Base-by-base conservation (phyloP, 2,329 filamentous ascomycete species). In the Periconia sp. region DNA sequence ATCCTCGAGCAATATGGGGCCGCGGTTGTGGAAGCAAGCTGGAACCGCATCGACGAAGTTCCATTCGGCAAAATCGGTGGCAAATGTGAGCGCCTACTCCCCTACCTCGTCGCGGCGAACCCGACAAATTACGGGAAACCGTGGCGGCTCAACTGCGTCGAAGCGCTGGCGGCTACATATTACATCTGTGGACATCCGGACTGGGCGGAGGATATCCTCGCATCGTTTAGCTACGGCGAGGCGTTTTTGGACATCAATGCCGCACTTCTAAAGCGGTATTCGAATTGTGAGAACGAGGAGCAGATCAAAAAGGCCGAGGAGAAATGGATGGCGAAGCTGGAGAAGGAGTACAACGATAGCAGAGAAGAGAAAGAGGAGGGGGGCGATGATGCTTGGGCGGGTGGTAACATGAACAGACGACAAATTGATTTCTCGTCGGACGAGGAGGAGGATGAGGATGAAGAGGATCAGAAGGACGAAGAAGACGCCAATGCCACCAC, bases 61-160 rank as follows among this genome's bases (percentile, higher is more conserved):
- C 92, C 93, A 49, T 99, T 93, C 85, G 82, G 81, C 54, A 89
- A 89, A 62, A 96, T 99, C 54, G 94, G 94, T 27, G 94, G 94
- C 20, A 94, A 92, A 74, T 96, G 92, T 74, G 92, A 96, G 79
- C 82, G 94, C 50, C 45, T 71, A 41, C 55, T 99, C 52, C 94
- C 94, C 0, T 99, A 99, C 73, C 86, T 99, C 8, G 92, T 99
- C 47, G 94, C 94, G 6, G 94, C 94, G 45, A 99, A 99, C 73
- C 89, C 90, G 1, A 94, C 97, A 69, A 99, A 99, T 77, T 99
- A 99, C 76, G 94, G 94, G 56, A 90, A 91, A 68, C 94, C 94
- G 6, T 97, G 92, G 90, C 82, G 92, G 50, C 74, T 99, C 58
- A 99, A 99, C 74, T 99, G 94, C 66, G 94, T 92, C 30, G 94